A percentile compares a stretch with the other conserved stretches of the same genome.
phyloP scores from a whole-genome alignment of 2,329 filamentous ascomycete genomes.

The Alternaria sp. region DNA sequence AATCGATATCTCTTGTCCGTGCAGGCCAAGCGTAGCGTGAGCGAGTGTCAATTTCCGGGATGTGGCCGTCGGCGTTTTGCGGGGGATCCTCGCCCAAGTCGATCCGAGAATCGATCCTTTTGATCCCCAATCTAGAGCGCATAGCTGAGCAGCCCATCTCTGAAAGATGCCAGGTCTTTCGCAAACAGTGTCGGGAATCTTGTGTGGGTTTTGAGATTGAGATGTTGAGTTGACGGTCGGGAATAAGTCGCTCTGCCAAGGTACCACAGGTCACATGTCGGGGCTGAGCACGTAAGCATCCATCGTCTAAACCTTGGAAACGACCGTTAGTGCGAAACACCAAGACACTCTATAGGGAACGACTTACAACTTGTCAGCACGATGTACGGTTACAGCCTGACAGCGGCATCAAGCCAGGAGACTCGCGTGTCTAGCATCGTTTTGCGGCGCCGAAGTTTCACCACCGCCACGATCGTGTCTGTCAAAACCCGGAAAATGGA shows the following conservation, averaged over 20 bases:
- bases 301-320: background rate
- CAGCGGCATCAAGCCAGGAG: background rate
- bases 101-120: background rate
- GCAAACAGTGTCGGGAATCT: background rate
- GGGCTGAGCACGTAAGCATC: background rate
- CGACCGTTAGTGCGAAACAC: background rate
- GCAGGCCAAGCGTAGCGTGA: background rate
- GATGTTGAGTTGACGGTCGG: background rate
- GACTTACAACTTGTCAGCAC: background rate
- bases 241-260: background rate
- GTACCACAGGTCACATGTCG: background rate
- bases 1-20: background rate
- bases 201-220: background rate
- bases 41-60: constrained; percentile 5
- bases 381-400: background rate
- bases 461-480: background rate
- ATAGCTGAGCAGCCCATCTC: background rate
- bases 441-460: background rate
- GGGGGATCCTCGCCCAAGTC: background rate
- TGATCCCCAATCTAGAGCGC: background rate
- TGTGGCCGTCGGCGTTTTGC: constrained; percentile 12
- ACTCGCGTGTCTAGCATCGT: background rate
- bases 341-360: background rate
- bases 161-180: background rate
- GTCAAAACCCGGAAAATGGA: background rate